Evolutionary conservation across 2,329 filamentous ascomycete genomes (phyloP).

Genomic region (Hymenotorrendiella dingleyae): DNA sequence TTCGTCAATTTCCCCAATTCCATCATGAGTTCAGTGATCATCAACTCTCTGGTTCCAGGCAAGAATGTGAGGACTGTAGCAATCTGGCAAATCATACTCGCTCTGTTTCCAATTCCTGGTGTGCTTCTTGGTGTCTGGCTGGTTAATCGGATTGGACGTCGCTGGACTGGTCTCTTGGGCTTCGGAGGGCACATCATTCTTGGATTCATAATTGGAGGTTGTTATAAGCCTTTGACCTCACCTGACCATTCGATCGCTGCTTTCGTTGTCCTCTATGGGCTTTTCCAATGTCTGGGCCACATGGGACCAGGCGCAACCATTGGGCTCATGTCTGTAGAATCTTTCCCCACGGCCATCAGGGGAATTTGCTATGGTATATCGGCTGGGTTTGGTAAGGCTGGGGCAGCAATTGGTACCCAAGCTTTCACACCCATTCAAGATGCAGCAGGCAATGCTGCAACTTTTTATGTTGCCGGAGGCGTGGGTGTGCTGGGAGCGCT

Average conservation of each 20-base stretch:
- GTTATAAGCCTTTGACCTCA: slow-evolving; percentile 23
- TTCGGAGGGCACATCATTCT: slow-evolving; percentile 20
- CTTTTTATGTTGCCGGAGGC: slow-evolving; percentile 30
- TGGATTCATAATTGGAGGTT: slow-evolving; percentile 31
- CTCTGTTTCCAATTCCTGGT: slow-evolving; percentile 31
- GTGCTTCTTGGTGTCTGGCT: slow-evolving; percentile 32
- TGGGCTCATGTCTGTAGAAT: slow-evolving; percentile 30
- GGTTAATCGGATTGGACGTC: slow-evolving; percentile 30
- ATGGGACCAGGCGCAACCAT: slow-evolving; percentile 33
- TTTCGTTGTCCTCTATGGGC: slow-evolving; percentile 32
- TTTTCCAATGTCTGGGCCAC: slow-evolving; percentile 31
- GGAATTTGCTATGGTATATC: slow-evolving; percentile 31
- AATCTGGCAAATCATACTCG: slow-evolving; percentile 32
- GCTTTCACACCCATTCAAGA: slow-evolving; percentile 21
- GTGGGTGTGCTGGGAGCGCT: slow-evolving; percentile 26
- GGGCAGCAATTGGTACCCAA: slow-evolving; percentile 3
- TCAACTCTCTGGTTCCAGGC: slow-evolving; percentile 30
- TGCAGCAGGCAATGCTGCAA: slow-evolving; percentile 26
- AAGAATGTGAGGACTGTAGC: slow-evolving; percentile 31
- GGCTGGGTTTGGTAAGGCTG: slow-evolving; percentile 32
- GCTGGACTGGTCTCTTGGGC: slow-evolving; percentile 29
- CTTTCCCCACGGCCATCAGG: slow-evolving; percentile 31
- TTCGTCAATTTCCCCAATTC: slow-evolving; percentile 35
- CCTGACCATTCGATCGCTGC: slow-evolving; percentile 24
- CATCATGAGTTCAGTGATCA: slow-evolving; percentile 33